Base-by-base conservation (phyloP, 805 yeast genomes). In the Yamadazyma akitaensis region DNA sequence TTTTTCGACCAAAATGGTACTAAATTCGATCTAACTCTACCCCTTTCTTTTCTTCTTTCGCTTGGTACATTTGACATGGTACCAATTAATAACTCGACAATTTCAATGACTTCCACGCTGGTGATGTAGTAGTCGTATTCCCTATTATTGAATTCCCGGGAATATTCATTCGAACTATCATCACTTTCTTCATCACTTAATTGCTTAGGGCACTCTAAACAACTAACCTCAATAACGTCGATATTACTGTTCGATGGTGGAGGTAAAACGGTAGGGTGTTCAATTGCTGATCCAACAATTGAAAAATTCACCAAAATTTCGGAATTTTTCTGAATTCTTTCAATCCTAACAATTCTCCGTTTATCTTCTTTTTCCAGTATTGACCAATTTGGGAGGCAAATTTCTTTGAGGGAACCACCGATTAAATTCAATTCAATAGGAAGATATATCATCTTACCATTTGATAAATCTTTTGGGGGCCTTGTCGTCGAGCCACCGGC, bases 1-100 rank as follows among this genome's bases (percentile, higher is more conserved):
- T 70, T 79, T 59, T 76, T 78, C 21, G 79, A 74, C 87, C 87
- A 82, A 58, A 80, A 82, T 5, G 85, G 84, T 46, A 81, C 84
- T 63, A 82, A 66, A 54, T 82, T 82, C 39, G 83, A 78, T 62
- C 88, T 68, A 37, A 82, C 77, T 47, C 88, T 66, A n/a, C 87
- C 87, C 40, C 85, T 60, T 57, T 82, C 87, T 49, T 77, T 72
- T 50, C 88, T 73, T 50, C 80, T 73, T 46, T 77, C 82, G 6
- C 68, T 69, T 5, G 79, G 71, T 10, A 37, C 28, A 44, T 63
- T 64, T 30, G 61, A 57, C 47, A 72, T 72, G 2, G 76, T 68
- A 5, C 84, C 83, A 51, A 82, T 79, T 39, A 82, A 59, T 43
- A 81, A 59, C 62, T 82, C 87, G 26, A 82, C 84, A 52, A 82